Conservation (phyloP, 2,329 filamentous ascomycete genomes). For the Cryphonectria naterciae region DNA sequence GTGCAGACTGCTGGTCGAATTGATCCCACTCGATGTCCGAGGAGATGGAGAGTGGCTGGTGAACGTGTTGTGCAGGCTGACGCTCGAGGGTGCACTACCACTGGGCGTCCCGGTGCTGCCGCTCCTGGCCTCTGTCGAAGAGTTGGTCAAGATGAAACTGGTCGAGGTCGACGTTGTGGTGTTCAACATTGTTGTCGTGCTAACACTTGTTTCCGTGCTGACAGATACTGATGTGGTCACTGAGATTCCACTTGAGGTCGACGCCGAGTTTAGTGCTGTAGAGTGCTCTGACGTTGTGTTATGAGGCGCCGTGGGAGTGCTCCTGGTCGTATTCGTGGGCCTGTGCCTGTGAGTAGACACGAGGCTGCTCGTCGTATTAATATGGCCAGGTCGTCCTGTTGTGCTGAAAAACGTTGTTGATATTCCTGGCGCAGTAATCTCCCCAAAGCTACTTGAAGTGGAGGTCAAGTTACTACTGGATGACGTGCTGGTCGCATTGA, state of each 20-base stretch:
- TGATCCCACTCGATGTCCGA: neutral
- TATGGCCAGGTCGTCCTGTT: neutral
- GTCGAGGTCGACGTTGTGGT: constrained; percentile 3
- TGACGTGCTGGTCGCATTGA: neutral
- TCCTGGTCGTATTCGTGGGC: neutral
- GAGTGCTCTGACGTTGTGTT: constrained; percentile 1
- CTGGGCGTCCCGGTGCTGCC: neutral
- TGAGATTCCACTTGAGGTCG: neutral
- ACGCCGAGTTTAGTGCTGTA: neutral
- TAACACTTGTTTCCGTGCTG: constrained; percentile 1
- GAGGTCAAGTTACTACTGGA: neutral
- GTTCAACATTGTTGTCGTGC: neutral
- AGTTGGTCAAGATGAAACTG: neutral
- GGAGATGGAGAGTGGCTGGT: constrained; percentile 1
- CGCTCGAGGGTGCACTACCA: neutral
- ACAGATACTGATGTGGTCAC: neutral
- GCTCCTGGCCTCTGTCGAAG: neutral
- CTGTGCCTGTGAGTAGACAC: neutral
- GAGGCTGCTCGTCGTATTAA: neutral
- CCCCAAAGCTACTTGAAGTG: constrained; percentile 6
- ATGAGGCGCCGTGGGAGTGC: neutral
- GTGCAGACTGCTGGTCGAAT: neutral
- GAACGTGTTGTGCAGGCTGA: constrained; percentile 16
- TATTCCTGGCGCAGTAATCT: neutral
- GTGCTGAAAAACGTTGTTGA: neutral